Conservation (phyloP, 208 protist species). For the Crithidia bombi region DNA sequence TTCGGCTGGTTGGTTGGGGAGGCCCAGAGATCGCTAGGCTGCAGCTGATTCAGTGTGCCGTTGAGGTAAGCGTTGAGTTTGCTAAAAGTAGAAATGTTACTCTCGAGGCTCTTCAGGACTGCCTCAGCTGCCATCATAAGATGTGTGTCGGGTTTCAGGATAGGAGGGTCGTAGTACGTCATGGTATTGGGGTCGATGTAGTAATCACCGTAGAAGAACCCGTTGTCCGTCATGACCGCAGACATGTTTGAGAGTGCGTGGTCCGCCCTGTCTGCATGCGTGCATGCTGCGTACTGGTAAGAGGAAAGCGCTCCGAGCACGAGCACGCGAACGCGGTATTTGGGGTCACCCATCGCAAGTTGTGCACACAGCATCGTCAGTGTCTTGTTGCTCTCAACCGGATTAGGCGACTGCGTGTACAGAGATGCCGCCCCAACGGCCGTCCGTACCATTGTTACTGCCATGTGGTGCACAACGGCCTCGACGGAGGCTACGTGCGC, state of each 20-base stretch:
- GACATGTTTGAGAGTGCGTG: not conserved
- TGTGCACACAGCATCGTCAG: slow-evolving; percentile 5
- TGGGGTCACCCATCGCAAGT: not conserved
- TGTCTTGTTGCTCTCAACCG: slow-evolving; percentile 1
- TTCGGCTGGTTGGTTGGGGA: not conserved
- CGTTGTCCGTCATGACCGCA: not conserved
- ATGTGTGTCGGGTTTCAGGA: not conserved
- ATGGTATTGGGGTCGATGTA: slow-evolving; percentile 1
- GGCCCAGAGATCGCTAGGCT: not conserved
- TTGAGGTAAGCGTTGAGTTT: not conserved
- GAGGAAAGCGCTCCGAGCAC: not conserved
- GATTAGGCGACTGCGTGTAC: not conserved
- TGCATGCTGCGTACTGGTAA: not conserved
- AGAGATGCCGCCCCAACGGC: not conserved
- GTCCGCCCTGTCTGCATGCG: not conserved
- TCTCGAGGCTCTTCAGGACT: not conserved
- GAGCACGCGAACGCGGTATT: not conserved
- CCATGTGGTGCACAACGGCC: not conserved
- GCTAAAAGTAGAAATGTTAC: not conserved
- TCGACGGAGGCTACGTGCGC: not conserved
- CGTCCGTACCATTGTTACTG: not conserved
- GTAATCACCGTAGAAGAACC: not conserved
- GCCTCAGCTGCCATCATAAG: not conserved
- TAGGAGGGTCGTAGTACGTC: slow-evolving; percentile 1
- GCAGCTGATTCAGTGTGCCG: not conserved